Evolutionary conservation across 495 filamentous ascomycete species (phyloP).

Genomic region (Schizothecium vesticola): DNA sequence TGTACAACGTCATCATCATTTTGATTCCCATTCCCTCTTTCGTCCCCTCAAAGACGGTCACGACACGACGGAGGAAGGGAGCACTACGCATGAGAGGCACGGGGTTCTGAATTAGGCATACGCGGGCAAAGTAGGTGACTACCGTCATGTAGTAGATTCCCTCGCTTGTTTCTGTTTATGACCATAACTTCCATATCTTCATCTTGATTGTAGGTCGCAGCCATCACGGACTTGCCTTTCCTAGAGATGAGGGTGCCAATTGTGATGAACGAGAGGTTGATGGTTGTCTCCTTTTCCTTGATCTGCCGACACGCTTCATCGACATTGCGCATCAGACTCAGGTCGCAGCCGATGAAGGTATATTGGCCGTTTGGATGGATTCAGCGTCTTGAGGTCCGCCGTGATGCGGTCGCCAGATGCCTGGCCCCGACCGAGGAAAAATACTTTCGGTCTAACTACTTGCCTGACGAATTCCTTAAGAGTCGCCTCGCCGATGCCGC

Average conservation of each 20-base stretch:
- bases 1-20: not conserved
- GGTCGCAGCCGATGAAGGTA: conserved; percentile 51
- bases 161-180: conserved; percentile 50
- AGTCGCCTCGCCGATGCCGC: conserved; percentile 56
- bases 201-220: not conserved
- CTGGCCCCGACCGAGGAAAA: conserved; percentile 42
- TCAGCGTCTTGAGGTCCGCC: conserved; percentile 39
- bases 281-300: conserved; percentile 15
- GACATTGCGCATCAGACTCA: conserved; percentile 52
- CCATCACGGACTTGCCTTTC: conserved; percentile 2
- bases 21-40: conserved; percentile 41
- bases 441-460: conserved; percentile 33
- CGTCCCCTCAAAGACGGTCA: conserved; percentile 48
- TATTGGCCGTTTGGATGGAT: conserved; percentile 47
- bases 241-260: conserved; percentile 38
- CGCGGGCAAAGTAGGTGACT: conserved; percentile 56
- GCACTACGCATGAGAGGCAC: conserved; percentile 52
- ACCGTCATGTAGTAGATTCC: conserved; percentile 49
- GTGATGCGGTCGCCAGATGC: conserved; percentile 39
- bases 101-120: conserved; percentile 57
- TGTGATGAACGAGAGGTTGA: conserved; percentile 61
- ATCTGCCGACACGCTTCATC: conserved; percentile 56
- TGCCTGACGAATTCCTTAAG: conserved; percentile 51
- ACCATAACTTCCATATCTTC: not conserved
- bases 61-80: conserved; percentile 48